Evolutionary conservation across 2,329 filamentous ascomycete genomes (phyloP).

Genomic region (Aspergillus transmontanensis): DNA sequence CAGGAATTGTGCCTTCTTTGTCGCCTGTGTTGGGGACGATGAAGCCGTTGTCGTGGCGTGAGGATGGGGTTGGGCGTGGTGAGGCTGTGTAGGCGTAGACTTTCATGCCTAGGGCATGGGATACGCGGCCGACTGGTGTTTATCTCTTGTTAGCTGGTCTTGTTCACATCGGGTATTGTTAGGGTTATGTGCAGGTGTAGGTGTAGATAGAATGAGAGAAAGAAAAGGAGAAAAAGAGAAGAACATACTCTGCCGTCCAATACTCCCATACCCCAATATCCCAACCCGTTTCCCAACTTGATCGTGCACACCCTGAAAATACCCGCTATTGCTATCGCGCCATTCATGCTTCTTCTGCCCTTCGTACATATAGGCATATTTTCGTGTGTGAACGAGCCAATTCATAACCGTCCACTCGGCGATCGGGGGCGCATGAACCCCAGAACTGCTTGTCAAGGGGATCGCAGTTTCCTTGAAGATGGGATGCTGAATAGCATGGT

Average conservation of each 20-base stretch:
- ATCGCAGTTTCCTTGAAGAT: constrained; percentile 57
- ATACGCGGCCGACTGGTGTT: constrained; percentile 55
- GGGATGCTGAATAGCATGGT: constrained; percentile 56
- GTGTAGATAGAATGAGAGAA: background rate
- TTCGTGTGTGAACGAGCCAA: constrained; percentile 58
- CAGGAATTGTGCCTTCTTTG: constrained; percentile 56
- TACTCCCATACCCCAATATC: constrained; percentile 64
- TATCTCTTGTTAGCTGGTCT: constrained; percentile 9
- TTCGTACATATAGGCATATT: constrained; percentile 58
- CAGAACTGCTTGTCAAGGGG: constrained; percentile 56
- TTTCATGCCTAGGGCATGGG: constrained; percentile 68
- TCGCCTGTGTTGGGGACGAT: constrained; percentile 69
- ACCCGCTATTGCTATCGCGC: constrained; percentile 30
- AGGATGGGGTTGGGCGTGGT: constrained; percentile 67
- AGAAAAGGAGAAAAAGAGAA: background rate
- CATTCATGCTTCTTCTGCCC: constrained; percentile 60
- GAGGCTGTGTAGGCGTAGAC: constrained; percentile 76
- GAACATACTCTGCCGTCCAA: constrained; percentile 59
- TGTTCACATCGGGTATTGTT: too few species aligned
- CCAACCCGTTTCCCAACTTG: constrained; percentile 61
- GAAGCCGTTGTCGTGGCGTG: constrained; percentile 65
- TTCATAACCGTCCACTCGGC: constrained; percentile 69
- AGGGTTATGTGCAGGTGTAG: rapidly evolving
- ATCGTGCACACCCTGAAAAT: constrained; percentile 46
- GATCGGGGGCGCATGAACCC: constrained; percentile 66